These are phyloP conservation scores for Sphaerostilbella broomeana DNA, from an alignment of 2,329 filamentous ascomycete species.

Conservation along the genomic window DNA sequence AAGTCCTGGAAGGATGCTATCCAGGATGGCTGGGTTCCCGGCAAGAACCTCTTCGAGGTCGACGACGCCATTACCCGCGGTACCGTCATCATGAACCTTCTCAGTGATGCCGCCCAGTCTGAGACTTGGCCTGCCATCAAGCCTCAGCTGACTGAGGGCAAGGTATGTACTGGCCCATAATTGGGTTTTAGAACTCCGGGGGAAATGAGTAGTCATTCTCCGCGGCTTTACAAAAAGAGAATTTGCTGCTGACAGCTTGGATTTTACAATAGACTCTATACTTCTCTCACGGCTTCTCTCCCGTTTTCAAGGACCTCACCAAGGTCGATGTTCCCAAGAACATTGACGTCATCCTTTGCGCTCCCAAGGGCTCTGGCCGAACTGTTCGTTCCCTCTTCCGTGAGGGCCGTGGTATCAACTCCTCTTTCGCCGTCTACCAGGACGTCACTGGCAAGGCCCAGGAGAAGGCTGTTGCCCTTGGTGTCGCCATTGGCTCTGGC, in stretches of 20 bases:
- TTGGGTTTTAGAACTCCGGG: too few relatives aligned
- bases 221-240: not conserved
- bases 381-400: slow-evolving; percentile 98
- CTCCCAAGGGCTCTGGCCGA: slow-evolving; percentile 97
- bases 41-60: slow-evolving; percentile 98
- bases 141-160: slow-evolving; percentile 97
- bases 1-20: slow-evolving; percentile 97
- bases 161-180: too few relatives aligned
- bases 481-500: slow-evolving; percentile 92
- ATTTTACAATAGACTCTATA: slow-evolving; percentile 70
- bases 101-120: slow-evolving; percentile 93
- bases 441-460: slow-evolving; percentile 96
- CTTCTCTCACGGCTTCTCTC: slow-evolving; percentile 99
- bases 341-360: slow-evolving; percentile 98
- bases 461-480: slow-evolving; percentile 95
- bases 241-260: slow-evolving; percentile 19
- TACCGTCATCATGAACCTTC: slow-evolving; percentile 98
- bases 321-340: slow-evolving; percentile 94
- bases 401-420: slow-evolving; percentile 99
- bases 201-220: not conserved
- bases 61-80: slow-evolving; percentile 91
- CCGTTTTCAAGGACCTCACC: slow-evolving; percentile 99
- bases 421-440: slow-evolving; percentile 95
- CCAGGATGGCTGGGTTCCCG: slow-evolving; percentile 95
- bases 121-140: slow-evolving; percentile 99